Conservation (phyloP, 2,329 filamentous ascomycete species). For the Ceratocystiopsis brevicomis region DNA sequence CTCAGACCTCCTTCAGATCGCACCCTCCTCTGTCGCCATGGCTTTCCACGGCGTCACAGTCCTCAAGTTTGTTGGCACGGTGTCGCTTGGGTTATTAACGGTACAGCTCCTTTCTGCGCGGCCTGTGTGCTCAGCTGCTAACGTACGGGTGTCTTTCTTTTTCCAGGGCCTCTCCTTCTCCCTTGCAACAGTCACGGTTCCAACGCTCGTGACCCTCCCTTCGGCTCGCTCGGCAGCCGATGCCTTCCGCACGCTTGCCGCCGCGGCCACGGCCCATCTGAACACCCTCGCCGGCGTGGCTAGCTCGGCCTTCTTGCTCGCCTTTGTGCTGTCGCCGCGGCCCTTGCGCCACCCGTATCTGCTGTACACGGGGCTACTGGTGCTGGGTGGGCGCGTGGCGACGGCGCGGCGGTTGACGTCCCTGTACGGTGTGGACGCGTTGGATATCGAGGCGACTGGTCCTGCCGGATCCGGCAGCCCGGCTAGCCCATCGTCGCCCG, state of each 20-base stretch:
- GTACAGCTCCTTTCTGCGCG: slow-evolving; percentile 23
- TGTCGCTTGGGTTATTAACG: slow-evolving; percentile 73
- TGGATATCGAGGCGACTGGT: slow-evolving; percentile 26
- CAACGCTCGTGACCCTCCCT: slow-evolving; percentile 62
- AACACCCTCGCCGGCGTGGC: slow-evolving; percentile 50
- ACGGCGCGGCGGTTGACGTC: slow-evolving; percentile 15
- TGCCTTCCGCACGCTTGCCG: slow-evolving; percentile 49
- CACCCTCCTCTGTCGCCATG: slow-evolving; percentile 23
- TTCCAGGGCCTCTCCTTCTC: slow-evolving; percentile 73
- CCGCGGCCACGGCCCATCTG: slow-evolving; percentile 44
- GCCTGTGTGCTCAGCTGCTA: too few relatives aligned
- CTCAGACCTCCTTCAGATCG: too few relatives aligned
- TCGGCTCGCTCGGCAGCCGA: slow-evolving; percentile 52
- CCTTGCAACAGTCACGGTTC: slow-evolving; percentile 57
- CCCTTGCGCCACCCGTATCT: slow-evolving; percentile 73
- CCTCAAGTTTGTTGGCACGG: slow-evolving; percentile 83
- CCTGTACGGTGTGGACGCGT: slow-evolving; percentile 15
- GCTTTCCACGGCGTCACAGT: slow-evolving; percentile 51
- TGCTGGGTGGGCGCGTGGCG: slow-evolving; percentile 38
- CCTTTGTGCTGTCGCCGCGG: slow-evolving; percentile 58
- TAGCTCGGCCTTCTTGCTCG: slow-evolving; percentile 52
- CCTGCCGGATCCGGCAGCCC: background rate
- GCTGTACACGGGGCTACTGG: slow-evolving; percentile 61
- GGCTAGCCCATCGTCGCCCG: slow-evolving; percentile 8
- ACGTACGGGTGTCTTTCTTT: background rate